phyloP scores from a whole-genome alignment of 805 yeast species.

The Lipomyces oligophaga region DNA sequence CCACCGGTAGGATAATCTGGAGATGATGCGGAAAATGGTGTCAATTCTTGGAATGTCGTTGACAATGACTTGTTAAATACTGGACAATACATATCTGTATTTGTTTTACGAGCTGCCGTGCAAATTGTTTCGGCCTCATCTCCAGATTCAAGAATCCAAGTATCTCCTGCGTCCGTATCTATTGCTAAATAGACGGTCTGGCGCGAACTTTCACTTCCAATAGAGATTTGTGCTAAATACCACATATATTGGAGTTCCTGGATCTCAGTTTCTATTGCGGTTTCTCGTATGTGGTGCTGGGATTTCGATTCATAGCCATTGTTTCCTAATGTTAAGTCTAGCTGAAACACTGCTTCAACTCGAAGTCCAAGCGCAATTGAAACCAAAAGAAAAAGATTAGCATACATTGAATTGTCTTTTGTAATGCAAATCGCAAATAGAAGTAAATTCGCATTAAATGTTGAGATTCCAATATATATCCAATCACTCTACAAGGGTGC shows the following conservation, averaged over 20 bases:
- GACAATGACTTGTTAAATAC: constrained; percentile 34
- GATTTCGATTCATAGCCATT: too few relatives aligned
- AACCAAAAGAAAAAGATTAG: too few relatives aligned
- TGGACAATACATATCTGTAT: constrained; percentile 34
- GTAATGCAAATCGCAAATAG: too few relatives aligned
- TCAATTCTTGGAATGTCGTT: constrained; percentile 29
- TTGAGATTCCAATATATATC: too few relatives aligned
- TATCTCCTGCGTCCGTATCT: constrained; percentile 74
- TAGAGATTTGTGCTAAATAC: constrained; percentile 34
- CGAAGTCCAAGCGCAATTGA: too few relatives aligned
- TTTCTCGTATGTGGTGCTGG: too few relatives aligned
- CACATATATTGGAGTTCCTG: constrained; percentile 3
- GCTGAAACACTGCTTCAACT: too few relatives aligned
- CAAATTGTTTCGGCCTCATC: too few relatives aligned
- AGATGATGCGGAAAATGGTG: constrained; percentile 34
- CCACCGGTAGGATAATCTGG: constrained; percentile 51
- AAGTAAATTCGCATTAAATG: too few relatives aligned
- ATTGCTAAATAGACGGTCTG: constrained; percentile 52
- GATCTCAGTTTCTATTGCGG: neutral
- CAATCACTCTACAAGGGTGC: too few relatives aligned
- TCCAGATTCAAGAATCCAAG: constrained; percentile 51
- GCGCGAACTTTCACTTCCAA: constrained; percentile 60
- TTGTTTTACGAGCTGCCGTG: constrained; percentile 27
- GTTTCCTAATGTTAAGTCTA: too few relatives aligned
- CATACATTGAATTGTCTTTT: too few relatives aligned